phyloP scores from a whole-genome alignment of 2,329 filamentous ascomycete species.

The Nemania sp. region DNA sequence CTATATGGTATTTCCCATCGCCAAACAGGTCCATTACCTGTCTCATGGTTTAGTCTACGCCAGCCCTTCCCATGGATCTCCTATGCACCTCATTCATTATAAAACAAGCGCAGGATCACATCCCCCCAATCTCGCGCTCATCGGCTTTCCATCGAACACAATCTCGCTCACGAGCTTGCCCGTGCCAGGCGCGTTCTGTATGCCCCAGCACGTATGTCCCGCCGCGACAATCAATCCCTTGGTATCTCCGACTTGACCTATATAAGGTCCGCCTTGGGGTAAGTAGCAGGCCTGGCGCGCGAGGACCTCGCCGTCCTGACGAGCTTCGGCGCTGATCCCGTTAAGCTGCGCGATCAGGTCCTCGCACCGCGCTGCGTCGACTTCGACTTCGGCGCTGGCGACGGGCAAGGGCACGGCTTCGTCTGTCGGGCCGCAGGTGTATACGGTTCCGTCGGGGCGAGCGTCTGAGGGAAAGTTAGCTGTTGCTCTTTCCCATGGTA shows the following conservation, averaged over 20 bases:
- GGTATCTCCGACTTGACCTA: conserved; percentile 65
- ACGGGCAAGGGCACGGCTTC: conserved; percentile 62
- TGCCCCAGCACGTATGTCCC: conserved; percentile 82
- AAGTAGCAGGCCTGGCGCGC: conserved; percentile 76
- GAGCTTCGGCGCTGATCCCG: conserved; percentile 56
- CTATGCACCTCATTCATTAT: conserved; percentile 29
- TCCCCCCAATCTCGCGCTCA: conserved; percentile 57
- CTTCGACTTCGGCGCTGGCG: conserved; percentile 64
- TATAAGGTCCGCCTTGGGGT: conserved; percentile 69
- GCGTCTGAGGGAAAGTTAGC: conserved; percentile 47
- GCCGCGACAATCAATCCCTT: conserved; percentile 68
- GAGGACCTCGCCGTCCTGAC: conserved; percentile 58
- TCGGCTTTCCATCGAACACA: conserved; percentile 62
- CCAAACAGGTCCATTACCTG: too few relatives aligned
- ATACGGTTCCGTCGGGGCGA: conserved; percentile 72
- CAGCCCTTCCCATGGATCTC: conserved; percentile 11
- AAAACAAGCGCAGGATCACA: conserved; percentile 57
- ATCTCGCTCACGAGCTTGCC: conserved; percentile 68
- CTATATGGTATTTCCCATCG: too few relatives aligned
- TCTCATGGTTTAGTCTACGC: background rate
- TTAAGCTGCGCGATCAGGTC: conserved; percentile 69
- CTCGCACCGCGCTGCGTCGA: conserved; percentile 67
- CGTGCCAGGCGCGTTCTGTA: conserved; percentile 77
- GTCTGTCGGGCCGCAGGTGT: conserved; percentile 73
- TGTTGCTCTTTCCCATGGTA: too few relatives aligned